Evolutionary conservation across 2,329 filamentous ascomycete species (phyloP), one percentile per base, ranked within the genome.

Genomic region (Thelonectria rubi): DNA sequence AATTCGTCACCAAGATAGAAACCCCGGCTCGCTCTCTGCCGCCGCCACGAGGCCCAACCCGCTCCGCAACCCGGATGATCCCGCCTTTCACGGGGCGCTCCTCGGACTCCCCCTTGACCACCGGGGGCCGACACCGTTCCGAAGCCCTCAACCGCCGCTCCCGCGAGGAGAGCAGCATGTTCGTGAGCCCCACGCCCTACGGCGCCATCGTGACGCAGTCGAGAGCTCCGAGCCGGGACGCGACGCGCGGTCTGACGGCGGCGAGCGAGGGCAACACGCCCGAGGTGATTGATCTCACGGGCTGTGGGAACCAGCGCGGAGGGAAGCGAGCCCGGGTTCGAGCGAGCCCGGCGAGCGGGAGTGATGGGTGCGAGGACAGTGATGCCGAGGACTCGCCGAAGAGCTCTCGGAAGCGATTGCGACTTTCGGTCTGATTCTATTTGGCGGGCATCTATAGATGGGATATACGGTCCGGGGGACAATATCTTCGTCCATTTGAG

Each of bases 81-180:
- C 10, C 26, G 45, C 20, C 12, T 14, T 8, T 8, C 17, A 10
- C 4, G 32, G 24, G 7, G 24, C 14, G 5, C n/a, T 32, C 43
- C 14, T 37, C 49, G 1, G 11, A 17, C 2, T 50, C 50, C 39
- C 18, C 51, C 6, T 45, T 7, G 9, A 12, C 8, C 8, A 7
- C 30, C 14, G 3, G 14, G 3, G 43, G 6, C 17, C 2, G 0
- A 14, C n/a, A 5, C 3, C 14, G 12, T 2, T 15, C 18, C 10
- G 3, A 11, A 1, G 57, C 68, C 12, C 54, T 65, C 0, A 17
- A 1, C 3, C 55, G 55, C 9, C 43, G 58, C 3, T 30, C 7
- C 14, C 54, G 67, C 3, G 60, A 54, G n/a, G 64, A 69, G 24
- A 69, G 65, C 51, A 45, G 24, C 32, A 32, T 70, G 10, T 69